Percentiles rank a stretch among this genome's conserved stretches.
Evolutionary conservation across 2,329 filamentous ascomycete species (phyloP).

Genomic region (Teratosphaeriaceae sp.): DNA sequence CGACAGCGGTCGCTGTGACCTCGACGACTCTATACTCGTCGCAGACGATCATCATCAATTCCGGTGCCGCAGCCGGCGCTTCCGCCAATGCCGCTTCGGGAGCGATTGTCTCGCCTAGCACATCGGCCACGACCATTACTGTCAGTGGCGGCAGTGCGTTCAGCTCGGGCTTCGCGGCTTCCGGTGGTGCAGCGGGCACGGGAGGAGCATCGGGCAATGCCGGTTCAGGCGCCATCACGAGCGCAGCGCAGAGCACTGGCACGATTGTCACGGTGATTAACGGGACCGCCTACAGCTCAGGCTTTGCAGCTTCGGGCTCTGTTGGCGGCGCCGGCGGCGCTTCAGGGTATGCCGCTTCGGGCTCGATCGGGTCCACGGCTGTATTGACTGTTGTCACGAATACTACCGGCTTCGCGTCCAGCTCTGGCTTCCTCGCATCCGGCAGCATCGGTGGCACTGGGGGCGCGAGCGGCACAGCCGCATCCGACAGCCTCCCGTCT

Average conservation of each 20-base stretch:
- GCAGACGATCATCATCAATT: constrained; percentile 11
- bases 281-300: not conserved
- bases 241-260: not conserved
- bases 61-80: not conserved
- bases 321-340: not conserved
- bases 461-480: constrained; percentile 12
- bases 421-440: constrained; percentile 14
- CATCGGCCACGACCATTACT: constrained; percentile 11
- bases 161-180: constrained; percentile 9
- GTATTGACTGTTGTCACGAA: not conserved
- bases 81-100: not conserved
- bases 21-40: constrained; percentile 15
- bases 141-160: constrained; percentile 16
- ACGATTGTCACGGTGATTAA: not conserved
- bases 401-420: not conserved
- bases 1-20: not conserved
- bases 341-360: not conserved
- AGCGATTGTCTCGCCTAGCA: constrained; percentile 8
- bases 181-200: not conserved
- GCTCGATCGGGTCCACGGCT: not conserved
- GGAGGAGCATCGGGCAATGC: not conserved
- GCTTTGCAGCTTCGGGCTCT: not conserved
- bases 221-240: not conserved
- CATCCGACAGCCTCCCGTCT: constrained; percentile 4
- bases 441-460: constrained; percentile 12